Base-by-base conservation (phyloP, 257 asterid species). In the Fraxinus americana region DNA sequence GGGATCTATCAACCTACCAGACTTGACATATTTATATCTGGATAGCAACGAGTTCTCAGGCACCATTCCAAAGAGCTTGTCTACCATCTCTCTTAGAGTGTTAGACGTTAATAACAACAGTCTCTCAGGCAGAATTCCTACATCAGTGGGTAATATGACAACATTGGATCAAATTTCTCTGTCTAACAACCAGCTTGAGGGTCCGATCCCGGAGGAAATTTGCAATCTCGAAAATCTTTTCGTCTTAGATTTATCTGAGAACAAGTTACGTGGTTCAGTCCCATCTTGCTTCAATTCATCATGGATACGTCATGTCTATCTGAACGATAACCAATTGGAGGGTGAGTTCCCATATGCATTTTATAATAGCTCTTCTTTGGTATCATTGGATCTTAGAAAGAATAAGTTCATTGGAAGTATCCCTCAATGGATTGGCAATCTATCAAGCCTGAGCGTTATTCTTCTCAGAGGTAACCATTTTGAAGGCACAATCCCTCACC, bases 41-140 rank as follows among this genome's bases (percentile, higher is more conserved):
- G 79, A 77, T 29, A 48, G 74, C 0, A 82, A 78, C 66, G 70
- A 69, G 54, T 71, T 82, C 45, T 54, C 80, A 0, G 82, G 82
- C 12, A 23, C 74, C 10, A 67, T 78, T 6, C 82, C 80, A 17
- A 12, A 45, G 0, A 34, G 34, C 43, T 45, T 76, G 36, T 77
- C 41, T 21, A 50, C 52, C 50, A 23, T 48, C 66, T 38, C 61
- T 54, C 63, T 77, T 7, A 0, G 0, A 0, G 43, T 23, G 8
- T 54, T 77, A 70, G 81, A 77, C 21, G 27, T 77, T 0, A 69
- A 61, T 72, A 1, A 11, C 38, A 77, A 77, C 27, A 57, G 0
- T 0, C 25, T 77, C 29, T 50, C 23, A 10, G 81, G 71, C 16
- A 11, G 29, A 25, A 67, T 76, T 19, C 79, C 57, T 0, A 45